Evolutionary conservation across 1,139 yeast species (phyloP).

Genomic region (Lodderomyces pseudojiufengensis): DNA sequence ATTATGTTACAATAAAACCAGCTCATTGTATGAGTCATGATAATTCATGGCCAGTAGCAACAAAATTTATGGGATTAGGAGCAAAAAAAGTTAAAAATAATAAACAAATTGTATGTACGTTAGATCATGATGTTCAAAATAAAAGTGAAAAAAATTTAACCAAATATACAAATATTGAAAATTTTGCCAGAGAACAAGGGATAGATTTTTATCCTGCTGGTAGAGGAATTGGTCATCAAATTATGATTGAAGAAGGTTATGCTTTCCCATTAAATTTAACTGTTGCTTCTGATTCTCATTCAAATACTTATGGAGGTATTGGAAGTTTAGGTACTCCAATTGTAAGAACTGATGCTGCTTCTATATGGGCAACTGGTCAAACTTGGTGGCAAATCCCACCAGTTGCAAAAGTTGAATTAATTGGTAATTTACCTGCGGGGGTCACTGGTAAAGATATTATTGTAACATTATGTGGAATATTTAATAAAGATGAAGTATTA

Average conservation of each 20-base stretch:
- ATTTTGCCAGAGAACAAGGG: conserved; percentile 87
- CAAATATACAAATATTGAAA: conserved; percentile 83
- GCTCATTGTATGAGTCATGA: conserved; percentile 99
- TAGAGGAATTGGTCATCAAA: conserved; percentile 97
- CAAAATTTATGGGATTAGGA: conserved; percentile 93
- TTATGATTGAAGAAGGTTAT: conserved; percentile 98
- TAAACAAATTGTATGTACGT: conserved; percentile 88
- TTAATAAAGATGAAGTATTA: conserved; percentile 93
- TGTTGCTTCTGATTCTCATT: conserved; percentile 97
- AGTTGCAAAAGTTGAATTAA: conserved; percentile 87
- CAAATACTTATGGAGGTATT: conserved; percentile 96
- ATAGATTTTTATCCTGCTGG: conserved; percentile 98
- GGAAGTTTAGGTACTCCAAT: conserved; percentile 96
- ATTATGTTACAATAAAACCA: conserved; percentile 91
- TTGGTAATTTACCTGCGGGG: conserved; percentile 78
- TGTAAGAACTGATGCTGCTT: conserved; percentile 97
- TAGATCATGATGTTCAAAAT: conserved; percentile 98
- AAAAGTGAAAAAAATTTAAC: conserved; percentile 80
- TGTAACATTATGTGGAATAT: conserved; percentile 90
- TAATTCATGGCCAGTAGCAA: conserved; percentile 98
- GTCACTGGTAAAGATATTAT: conserved; percentile 96
- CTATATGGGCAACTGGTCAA: conserved; percentile 99
- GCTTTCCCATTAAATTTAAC: conserved; percentile 92
- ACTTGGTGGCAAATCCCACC: conserved; percentile 99
- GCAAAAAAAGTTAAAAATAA: conserved; percentile 79